Conservation (phyloP, 2,329 filamentous ascomycete genomes). For the Fusarium nurragi region DNA sequence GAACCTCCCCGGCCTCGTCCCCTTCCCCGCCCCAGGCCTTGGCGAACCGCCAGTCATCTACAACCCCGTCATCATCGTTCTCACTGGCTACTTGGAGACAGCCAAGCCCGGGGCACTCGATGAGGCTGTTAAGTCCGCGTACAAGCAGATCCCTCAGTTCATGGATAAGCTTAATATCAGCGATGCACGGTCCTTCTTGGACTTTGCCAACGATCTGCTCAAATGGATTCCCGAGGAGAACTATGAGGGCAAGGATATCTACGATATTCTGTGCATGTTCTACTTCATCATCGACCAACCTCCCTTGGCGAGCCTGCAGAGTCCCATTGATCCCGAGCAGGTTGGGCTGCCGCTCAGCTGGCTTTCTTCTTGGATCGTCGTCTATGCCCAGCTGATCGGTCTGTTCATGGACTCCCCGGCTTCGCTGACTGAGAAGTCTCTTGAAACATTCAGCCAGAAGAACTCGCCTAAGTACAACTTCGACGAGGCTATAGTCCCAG, state of each 20-base stretch:
- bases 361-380: constrained; percentile 13
- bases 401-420: constrained; percentile 11
- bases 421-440: neutral
- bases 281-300: constrained; percentile 12
- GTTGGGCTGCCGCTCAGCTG: neutral
- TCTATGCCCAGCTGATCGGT: constrained; percentile 11
- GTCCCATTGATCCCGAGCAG: neutral
- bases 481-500: constrained; percentile 1
- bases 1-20: too few relatives aligned
- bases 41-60: neutral
- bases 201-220: constrained; percentile 14
- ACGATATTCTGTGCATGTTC: constrained; percentile 7
- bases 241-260: constrained; percentile 3
- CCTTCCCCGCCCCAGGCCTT: neutral
- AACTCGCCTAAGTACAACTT: constrained; percentile 7
- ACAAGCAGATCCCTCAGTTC: constrained; percentile 1
- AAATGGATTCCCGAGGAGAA: constrained; percentile 8
- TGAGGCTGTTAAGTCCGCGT: neutral
- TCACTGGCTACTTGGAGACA: neutral
- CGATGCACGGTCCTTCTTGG: constrained; percentile 1
- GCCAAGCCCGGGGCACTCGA: constrained; percentile 1
- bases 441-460: neutral
- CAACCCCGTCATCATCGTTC: neutral
- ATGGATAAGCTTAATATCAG: constrained; percentile 14
- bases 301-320: neutral